These are phyloP conservation scores for Suhomyces yuchorum DNA, from an alignment of 1,139 yeast species.

Conservation along the genomic window DNA sequence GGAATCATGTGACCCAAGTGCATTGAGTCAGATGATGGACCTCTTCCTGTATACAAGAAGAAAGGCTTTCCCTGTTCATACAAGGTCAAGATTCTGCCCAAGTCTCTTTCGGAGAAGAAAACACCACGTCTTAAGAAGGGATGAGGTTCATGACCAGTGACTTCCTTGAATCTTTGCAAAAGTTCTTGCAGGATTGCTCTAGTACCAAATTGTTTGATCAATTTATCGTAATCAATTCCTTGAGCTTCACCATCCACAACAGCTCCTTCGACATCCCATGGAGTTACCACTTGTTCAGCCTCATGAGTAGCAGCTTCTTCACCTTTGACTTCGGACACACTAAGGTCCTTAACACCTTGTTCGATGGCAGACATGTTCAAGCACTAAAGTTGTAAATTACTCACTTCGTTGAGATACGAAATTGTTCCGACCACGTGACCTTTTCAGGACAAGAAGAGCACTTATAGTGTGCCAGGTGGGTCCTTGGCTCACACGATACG, in stretches of 20 bases:
- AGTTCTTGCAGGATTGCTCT: constrained; percentile 69
- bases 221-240: constrained; percentile 87
- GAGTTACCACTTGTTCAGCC: constrained; percentile 75
- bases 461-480: too few species aligned
- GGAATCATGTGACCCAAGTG: constrained; percentile 98
- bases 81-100: constrained; percentile 73
- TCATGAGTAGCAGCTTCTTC: constrained; percentile 24
- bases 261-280: constrained; percentile 94
- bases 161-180: constrained; percentile 68
- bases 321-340: constrained; percentile 17
- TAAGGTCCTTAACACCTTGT: constrained; percentile 30
- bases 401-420: constrained; percentile 1
- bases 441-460: too few species aligned
- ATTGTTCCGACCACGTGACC: constrained; percentile 4
- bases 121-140: constrained; percentile 88
- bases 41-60: constrained; percentile 96
- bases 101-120: constrained; percentile 92
- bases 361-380: constrained; percentile 13
- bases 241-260: constrained; percentile 90
- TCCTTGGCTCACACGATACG: neutral
- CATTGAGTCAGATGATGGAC: constrained; percentile 94
- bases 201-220: constrained; percentile 88
- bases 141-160: constrained; percentile 94
- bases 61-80: constrained; percentile 95
- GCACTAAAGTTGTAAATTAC: neutral